Percentiles rank a stretch among this genome's conserved stretches.
Conservation (phyloP, 331 rosid species). For the Prunus yedoensis region DNA sequence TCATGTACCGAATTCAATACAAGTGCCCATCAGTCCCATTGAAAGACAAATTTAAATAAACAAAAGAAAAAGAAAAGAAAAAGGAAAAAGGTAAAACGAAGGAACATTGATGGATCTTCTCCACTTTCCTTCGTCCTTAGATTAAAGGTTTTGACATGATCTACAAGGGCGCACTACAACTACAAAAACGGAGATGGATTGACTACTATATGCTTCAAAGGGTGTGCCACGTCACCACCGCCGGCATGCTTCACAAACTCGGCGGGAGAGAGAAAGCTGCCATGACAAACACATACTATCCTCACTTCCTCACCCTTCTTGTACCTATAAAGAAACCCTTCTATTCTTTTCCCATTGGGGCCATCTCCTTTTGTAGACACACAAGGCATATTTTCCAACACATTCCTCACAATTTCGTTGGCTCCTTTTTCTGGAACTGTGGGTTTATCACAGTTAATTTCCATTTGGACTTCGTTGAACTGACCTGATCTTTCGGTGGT, state of each 20-base stretch:
- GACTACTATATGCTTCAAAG: conserved; percentile 71
- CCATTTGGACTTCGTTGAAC: background rate
- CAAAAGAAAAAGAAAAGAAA: background rate
- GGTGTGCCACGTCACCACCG: conserved; percentile 57
- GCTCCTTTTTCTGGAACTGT: conserved; percentile 13
- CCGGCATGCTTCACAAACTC: conserved; percentile 85
- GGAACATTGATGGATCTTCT: conserved; percentile 9
- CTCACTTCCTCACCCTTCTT: conserved; percentile 72
- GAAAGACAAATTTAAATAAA: background rate
- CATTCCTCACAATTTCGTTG: conserved; percentile 36
- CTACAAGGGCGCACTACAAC: background rate
- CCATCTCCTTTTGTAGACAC: conserved; percentile 63
- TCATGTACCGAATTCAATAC: conserved; percentile 2
- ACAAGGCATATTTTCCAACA: conserved; percentile 68
- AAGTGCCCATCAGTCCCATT: background rate
- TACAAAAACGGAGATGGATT: conserved; percentile 35
- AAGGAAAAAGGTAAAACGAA: background rate
- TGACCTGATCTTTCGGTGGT: conserved; percentile 11
- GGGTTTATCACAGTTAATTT: conserved; percentile 11
- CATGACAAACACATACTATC: conserved; percentile 76
- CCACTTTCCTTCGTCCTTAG: conserved; percentile 10
- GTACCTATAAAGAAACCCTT: conserved; percentile 74
- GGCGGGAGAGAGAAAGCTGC: conserved; percentile 65
- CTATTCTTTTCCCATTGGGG: conserved; percentile 58
- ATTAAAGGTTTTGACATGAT: background rate